Base-by-base conservation (phyloP, 202 grass and related monocot genomes). In the Panicum hallii region DNA sequence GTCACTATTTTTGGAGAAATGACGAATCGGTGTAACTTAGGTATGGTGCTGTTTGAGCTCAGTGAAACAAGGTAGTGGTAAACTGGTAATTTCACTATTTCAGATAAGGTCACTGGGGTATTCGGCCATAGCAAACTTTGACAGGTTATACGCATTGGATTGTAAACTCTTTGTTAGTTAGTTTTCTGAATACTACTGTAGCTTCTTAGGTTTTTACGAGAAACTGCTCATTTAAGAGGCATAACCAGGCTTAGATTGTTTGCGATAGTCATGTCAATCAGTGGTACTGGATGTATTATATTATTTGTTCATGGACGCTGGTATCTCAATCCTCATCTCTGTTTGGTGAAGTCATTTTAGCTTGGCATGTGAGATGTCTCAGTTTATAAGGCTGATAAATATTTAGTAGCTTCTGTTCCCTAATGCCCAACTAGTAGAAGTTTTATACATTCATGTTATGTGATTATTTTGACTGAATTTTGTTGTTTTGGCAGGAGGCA, bases 401-500 rank as follows among this genome's bases (percentile, higher is more conserved):
- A 58, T 60, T 60, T 20, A n/a, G 42, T 69, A 58, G 50, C 62
- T 36, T 28, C 30, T 42, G 20, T 50, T 41, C 13, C 8, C 14
- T 70, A 49, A 4, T 16, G 3, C 10, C 4, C 42, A 60, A 40
- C 41, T 20, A 10, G 0, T 79, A 6, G 0, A 66, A 73, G 6
- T 32, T 5, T 5, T 53, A 5, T 48, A 17, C 54, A 34, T 85
- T 28, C 48, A 34, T 55, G 13, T 53, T 43, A 28, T 13, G 1
- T 48, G 26, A 49, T 5, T 49, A n/a, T 48, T 32, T 11, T 45
- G 20, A 11, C 7, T 49, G 26, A 56, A 38, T 48, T 67, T 53
- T 46, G 5, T 68, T 69, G 32, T 82, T 78, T 66, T 82, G 12
- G 73, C 28, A 67, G 74, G 0, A 28, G 14, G 9, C 40, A 84